Evolutionary conservation across 805 yeast species (phyloP).

Genomic region (Metschnikowia santaceciliae): DNA sequence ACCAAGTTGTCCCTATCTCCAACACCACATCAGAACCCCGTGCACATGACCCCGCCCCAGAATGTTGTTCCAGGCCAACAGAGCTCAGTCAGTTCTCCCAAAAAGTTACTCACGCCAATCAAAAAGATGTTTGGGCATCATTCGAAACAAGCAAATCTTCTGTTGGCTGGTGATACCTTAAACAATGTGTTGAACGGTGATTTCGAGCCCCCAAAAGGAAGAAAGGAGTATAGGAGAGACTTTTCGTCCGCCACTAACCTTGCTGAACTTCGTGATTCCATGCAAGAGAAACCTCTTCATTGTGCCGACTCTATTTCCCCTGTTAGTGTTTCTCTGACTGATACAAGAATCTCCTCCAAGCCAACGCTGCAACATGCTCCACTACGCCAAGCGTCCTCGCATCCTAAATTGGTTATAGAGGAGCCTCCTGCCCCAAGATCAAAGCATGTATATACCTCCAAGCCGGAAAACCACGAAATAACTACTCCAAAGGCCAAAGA

Average conservation of each 20-base stretch:
- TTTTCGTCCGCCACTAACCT: not conserved
- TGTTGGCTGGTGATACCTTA: conserved; percentile 12
- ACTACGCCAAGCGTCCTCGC: not conserved
- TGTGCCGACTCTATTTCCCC: not conserved
- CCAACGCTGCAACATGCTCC: not conserved
- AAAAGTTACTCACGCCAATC: conserved; percentile 36
- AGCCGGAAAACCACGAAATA: too few species aligned
- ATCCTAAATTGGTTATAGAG: not conserved
- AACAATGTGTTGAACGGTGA: conserved; percentile 10
- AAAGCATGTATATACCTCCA: not conserved
- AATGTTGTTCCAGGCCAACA: conserved; percentile 5
- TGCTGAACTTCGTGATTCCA: not conserved
- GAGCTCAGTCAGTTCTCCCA: conserved; percentile 26
- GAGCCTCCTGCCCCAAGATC: not conserved
- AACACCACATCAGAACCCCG: not conserved
- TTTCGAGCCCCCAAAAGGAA: conserved; percentile 12
- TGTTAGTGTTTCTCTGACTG: not conserved
- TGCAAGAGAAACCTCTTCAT: not conserved
- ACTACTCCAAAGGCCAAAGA: not conserved
- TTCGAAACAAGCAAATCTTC: conserved; percentile 8
- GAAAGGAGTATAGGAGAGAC: not conserved
- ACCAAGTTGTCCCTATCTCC: not conserved
- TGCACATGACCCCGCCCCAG: conserved; percentile 13
- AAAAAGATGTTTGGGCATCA: conserved; percentile 27
- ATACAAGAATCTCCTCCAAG: not conserved